Base-by-base conservation (phyloP, 2,329 filamentous ascomycete species). In the Phaeosphaeriaceae sp. region DNA sequence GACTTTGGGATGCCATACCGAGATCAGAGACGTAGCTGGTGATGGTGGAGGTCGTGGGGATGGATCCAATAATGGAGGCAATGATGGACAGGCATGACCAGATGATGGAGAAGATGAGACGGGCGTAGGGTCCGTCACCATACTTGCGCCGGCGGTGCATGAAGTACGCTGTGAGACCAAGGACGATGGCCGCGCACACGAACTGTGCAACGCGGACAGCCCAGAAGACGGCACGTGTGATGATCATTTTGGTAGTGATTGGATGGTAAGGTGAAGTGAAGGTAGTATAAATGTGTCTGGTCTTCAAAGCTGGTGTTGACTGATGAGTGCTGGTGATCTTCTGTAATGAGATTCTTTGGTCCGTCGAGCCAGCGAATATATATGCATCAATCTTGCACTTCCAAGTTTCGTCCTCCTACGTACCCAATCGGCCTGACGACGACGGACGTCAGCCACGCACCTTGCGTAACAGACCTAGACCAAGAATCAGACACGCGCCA, bases 41-140 rank as follows among this genome's bases (percentile, higher is more conserved):
- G 76, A 93, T 91, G 48, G 82, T 84, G 51, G 81, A 80, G 1
- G 86, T 85, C 71, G 91, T 91, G 1, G 91, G 91, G 42, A 93
- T 82, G 25, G 93, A 82, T 86, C 90, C 91, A 61, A 93, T 74
- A 24, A 93, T 77, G 5, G 86, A 82, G n/a, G 91, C 80, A 42
- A 93, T 75, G 54, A 93, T 86, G 13, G 88, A 86, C 19, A 93
- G 70, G 20, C 83, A 88, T 2, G 91, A 88, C 41, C 93, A 83
- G 19, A 91, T 86, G 70, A 90, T 86, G 47, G 89, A 86, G 81
- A 92, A 93, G 78, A 93, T 91, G 80, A 89, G 88, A 56, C 90
- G 88, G 36, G 84, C 87, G 41, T 85, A 79, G 19, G 82, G 79
- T 83, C 85, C 88, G 58, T 81, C 76, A 53, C 82, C 81, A 36